Evolutionary conservation across 768 basidiomycete genomes (phyloP).

Genomic region (Boletellus sp.): DNA sequence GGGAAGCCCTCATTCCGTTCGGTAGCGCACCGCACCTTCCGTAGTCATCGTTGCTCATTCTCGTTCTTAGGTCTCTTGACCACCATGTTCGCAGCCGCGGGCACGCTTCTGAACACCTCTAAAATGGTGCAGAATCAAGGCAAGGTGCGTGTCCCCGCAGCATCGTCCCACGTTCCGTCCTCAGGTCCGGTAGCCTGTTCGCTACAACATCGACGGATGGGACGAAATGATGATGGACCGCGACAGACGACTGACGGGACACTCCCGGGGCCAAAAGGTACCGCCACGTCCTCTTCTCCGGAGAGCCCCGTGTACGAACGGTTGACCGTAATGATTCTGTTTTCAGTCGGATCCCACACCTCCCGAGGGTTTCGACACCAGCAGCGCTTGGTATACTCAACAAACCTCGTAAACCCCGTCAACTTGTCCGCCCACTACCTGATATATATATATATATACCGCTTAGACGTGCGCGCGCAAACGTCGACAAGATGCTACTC

Average conservation of each 20-base stretch:
- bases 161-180: not conserved
- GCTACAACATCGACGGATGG: conserved; percentile 86
- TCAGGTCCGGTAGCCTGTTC: conserved; percentile 54
- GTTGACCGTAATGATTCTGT: not conserved
- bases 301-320: not conserved
- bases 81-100: conserved; percentile 85
- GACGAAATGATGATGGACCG: conserved; percentile 96
- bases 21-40: conserved; percentile 41
- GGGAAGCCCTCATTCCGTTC: conserved; percentile 96
- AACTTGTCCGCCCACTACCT: conserved; percentile 23
- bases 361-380: conserved; percentile 68
- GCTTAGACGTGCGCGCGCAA: conserved; percentile 6
- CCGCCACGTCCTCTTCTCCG: conserved; percentile 6
- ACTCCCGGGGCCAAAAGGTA: conserved; percentile 81
- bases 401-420: conserved; percentile 35
- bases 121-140: conserved; percentile 83
- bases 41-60: conserved; percentile 4
- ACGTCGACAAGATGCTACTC: not conserved
- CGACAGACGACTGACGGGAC: conserved; percentile 85
- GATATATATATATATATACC: conserved; percentile 15
- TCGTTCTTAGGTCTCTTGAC: conserved; percentile 67
- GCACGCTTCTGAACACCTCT: conserved; percentile 79
- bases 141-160: conserved; percentile 54
- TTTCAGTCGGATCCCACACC: conserved; percentile 62
- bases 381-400: conserved; percentile 71